These are phyloP conservation scores for Penstemon barbatus DNA, from an alignment of 257 asterid species.

Conservation along the genomic window DNA sequence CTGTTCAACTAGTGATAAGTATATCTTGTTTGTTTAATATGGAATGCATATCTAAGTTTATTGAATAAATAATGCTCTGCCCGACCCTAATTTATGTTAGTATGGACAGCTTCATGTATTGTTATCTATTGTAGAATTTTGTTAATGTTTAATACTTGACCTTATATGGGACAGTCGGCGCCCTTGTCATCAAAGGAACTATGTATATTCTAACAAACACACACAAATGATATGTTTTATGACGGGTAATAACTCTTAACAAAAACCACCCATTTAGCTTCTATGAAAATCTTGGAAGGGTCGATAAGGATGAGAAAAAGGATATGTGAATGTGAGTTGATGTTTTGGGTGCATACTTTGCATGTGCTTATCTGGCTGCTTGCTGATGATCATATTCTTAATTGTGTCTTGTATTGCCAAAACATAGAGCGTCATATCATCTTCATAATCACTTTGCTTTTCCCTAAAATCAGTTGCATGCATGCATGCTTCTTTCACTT, in stretches of 20 bases:
- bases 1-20: neutral
- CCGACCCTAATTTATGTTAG: neutral
- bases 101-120: too few relatives aligned
- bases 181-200: too few relatives aligned
- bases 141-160: constrained; percentile 11
- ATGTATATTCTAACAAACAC: neutral
- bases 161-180: neutral
- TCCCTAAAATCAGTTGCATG: too few relatives aligned
- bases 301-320: neutral
- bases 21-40: too few relatives aligned
- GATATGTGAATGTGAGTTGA: constrained; percentile 5
- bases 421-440: neutral
- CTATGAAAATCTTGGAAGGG: neutral
- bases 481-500: too few relatives aligned
- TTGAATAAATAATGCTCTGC: too few relatives aligned
- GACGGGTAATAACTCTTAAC: neutral
- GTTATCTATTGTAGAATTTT: neutral
- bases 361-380: constrained; percentile 12
- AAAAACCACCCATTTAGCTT: neutral
- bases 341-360: constrained; percentile 14
- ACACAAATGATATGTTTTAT: constrained; percentile 8
- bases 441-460: neutral
- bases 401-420: neutral
- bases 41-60: too few relatives aligned
- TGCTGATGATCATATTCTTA: constrained; percentile 13